Conservation (phyloP, 2,329 filamentous ascomycete species). For the Thielaviopsis ethacetica region DNA sequence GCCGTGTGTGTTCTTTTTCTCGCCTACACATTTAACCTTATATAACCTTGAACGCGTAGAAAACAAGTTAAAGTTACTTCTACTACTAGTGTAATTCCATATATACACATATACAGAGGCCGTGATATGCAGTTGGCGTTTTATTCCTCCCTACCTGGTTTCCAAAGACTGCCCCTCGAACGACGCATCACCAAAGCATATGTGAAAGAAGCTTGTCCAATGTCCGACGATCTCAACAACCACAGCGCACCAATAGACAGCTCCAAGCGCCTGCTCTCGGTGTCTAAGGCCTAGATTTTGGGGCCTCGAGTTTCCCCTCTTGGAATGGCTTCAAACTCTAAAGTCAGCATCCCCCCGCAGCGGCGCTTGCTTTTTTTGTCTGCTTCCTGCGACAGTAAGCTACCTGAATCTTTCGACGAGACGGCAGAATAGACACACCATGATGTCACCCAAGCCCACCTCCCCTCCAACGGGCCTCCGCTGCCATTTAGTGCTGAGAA, state of each 20-base stretch:
- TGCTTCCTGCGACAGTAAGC: not conserved
- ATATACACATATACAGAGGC: no score
- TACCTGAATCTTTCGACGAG: not conserved
- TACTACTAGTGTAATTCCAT: no score
- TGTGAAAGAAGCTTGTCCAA: not conserved
- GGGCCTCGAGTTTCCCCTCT: not conserved
- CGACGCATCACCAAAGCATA: no score
- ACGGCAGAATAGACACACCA: not conserved
- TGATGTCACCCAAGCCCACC: not conserved
- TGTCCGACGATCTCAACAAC: not conserved
- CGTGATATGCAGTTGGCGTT: no score
- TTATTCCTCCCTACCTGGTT: not conserved
- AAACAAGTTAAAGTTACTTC: no score
- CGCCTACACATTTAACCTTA: no score
- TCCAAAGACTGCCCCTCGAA: not conserved
- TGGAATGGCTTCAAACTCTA: not conserved
- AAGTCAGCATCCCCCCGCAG: not conserved
- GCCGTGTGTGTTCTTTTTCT: no score
- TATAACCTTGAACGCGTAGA: no score
- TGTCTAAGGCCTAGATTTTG: not conserved
- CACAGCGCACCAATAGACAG: not conserved
- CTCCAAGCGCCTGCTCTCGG: not conserved
- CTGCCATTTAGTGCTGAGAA: not conserved
- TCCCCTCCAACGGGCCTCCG: no score
- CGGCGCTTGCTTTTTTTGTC: not conserved